phyloP scores from a whole-genome alignment of 164 flowering plant genomes.

The Tinospora cordifolia region DNA sequence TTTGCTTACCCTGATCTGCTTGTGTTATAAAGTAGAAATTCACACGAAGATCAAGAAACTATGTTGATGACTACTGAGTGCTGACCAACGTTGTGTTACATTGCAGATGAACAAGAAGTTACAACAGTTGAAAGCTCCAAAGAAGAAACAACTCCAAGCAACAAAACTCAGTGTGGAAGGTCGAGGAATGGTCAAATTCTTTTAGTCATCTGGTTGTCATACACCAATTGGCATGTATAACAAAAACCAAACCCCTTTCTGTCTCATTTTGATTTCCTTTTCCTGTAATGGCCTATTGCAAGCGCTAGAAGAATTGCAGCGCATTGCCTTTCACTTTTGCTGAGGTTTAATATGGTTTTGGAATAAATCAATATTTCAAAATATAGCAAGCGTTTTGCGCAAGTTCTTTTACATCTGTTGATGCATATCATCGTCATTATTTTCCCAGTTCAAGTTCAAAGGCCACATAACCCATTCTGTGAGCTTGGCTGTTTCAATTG shows the following conservation, averaged over 20 bases:
- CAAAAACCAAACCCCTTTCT: not conserved
- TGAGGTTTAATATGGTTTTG: not conserved
- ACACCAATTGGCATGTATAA: not conserved
- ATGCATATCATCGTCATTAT: not conserved
- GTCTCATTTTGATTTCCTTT: not conserved
- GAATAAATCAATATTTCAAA: not conserved
- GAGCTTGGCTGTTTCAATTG: too few relatives aligned
- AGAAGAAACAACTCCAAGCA: slow-evolving; percentile 85
- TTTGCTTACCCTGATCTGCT: too few relatives aligned
- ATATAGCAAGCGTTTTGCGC: too few relatives aligned
- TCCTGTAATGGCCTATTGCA: not conserved
- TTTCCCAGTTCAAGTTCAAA: not conserved
- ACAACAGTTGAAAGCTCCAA: slow-evolving; percentile 84
- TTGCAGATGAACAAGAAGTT: slow-evolving; percentile 84
- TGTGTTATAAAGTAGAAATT: not conserved
- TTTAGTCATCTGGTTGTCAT: slow-evolving; percentile 23
- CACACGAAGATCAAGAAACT: not conserved
- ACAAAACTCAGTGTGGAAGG: slow-evolving; percentile 88
- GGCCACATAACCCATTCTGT: too few relatives aligned
- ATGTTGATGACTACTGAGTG: not conserved
- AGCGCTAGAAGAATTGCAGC: not conserved
- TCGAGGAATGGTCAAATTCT: slow-evolving; percentile 83
- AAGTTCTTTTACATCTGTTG: not conserved
- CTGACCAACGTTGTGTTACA: not conserved
- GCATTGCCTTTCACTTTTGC: too few relatives aligned